phyloP scores from a whole-genome alignment of 2,329 filamentous ascomycete genomes.

The Hymenoscyphus fructigenus region DNA sequence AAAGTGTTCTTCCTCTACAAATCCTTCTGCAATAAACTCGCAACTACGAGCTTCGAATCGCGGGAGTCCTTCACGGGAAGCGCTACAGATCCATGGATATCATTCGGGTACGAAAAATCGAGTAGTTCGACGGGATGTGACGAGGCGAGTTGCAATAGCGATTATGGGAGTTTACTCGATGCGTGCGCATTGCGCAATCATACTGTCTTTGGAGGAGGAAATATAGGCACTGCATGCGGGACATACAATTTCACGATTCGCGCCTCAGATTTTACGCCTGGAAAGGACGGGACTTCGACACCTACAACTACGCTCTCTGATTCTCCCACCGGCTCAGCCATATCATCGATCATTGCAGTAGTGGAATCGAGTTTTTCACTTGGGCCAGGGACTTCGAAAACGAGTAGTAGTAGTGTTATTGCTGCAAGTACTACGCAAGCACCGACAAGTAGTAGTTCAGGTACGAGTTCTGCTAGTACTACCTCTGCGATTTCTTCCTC shows the following conservation, averaged over 20 bases:
- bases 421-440: neutral
- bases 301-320: neutral
- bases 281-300: constrained; percentile 3
- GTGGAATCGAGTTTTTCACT: neutral
- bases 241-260: constrained; percentile 19
- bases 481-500: neutral
- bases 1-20: constrained; percentile 16
- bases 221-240: constrained; percentile 14
- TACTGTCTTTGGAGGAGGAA: constrained; percentile 16
- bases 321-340: neutral
- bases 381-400: neutral
- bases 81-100: constrained; percentile 15
- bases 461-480: neutral
- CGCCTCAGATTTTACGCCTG: constrained; percentile 7
- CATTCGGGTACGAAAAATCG: constrained; percentile 14
- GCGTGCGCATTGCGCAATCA: constrained; percentile 14
- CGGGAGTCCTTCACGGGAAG: constrained; percentile 9
- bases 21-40: constrained; percentile 17
- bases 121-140: neutral
- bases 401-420: neutral
- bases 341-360: neutral
- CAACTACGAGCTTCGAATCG: constrained; percentile 10
- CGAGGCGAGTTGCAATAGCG: constrained; percentile 9
- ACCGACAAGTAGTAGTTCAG: neutral
- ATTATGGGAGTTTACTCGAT: constrained; percentile 11